A percentile compares a stretch with the other conserved stretches of the same genome.
Conservation (phyloP, 176 grass and related monocot genomes). For the Panicum miliaceum region DNA sequence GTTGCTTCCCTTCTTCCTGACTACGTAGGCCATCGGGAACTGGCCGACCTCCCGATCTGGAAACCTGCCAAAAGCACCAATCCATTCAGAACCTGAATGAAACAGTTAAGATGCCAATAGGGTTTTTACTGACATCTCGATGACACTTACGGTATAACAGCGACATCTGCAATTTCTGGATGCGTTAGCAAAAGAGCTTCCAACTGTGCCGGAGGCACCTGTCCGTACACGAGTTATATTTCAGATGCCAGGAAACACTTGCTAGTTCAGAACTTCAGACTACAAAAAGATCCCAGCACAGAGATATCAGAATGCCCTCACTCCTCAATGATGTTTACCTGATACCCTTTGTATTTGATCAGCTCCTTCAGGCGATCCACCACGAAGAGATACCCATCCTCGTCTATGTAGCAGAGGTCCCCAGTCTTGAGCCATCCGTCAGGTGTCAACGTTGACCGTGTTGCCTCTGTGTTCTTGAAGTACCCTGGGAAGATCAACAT, state of each 20-base stretch:
- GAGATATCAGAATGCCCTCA: neutral
- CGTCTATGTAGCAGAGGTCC: slow-evolving; percentile 96
- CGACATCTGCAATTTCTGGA: slow-evolving; percentile 64
- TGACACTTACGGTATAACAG: slow-evolving; percentile 78
- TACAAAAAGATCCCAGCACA: neutral
- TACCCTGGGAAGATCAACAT: slow-evolving; percentile 57
- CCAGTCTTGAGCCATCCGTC: slow-evolving; percentile 91
- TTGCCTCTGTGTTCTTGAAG: slow-evolving; percentile 85
- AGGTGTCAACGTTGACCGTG: slow-evolving; percentile 60
- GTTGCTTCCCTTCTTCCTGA: slow-evolving; percentile 73
- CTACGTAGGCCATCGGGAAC: slow-evolving; percentile 84
- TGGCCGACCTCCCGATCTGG: slow-evolving; percentile 84
- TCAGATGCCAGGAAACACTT: neutral
- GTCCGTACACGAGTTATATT: neutral
- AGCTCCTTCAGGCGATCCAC: slow-evolving; percentile 93
- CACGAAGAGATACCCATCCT: slow-evolving; percentile 92
- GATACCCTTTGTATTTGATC: slow-evolving; percentile 99
- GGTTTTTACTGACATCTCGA: neutral
- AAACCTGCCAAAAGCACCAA: slow-evolving; percentile 53
- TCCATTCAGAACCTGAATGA: neutral
- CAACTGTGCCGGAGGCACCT: slow-evolving; percentile 92
- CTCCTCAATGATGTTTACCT: slow-evolving; percentile 50
- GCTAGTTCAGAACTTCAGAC: neutral
- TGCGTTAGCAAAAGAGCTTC: slow-evolving; percentile 87
- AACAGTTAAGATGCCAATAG: neutral